phyloP scores from a whole-genome alignment of 78 protist genomes.

The Speleostelium caveatum region DNA sequence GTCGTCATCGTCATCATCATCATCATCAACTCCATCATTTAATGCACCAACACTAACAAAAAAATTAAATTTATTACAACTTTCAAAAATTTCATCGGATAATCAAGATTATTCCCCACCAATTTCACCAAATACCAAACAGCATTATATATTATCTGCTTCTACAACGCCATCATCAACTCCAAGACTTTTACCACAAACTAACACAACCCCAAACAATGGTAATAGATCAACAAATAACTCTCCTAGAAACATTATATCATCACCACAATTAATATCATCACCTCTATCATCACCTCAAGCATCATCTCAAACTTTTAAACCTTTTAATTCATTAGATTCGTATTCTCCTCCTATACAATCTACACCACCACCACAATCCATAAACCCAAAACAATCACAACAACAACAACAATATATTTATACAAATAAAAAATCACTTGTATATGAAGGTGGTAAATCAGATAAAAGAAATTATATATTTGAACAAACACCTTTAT shows the following conservation, averaged over 20 bases:
- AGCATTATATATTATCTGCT: background rate
- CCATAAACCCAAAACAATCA: background rate
- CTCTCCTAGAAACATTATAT: background rate
- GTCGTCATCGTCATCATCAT: background rate
- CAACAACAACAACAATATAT: background rate
- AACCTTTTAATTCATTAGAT: background rate
- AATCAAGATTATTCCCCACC: background rate
- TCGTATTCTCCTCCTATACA: background rate
- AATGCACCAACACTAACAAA: background rate
- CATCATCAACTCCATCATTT: background rate
- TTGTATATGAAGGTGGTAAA: constrained; percentile 2
- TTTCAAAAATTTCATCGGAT: background rate
- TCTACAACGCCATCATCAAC: background rate
- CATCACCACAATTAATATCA: background rate
- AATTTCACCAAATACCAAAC: background rate
- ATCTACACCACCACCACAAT: background rate
- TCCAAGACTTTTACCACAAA: background rate
- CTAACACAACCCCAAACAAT: background rate
- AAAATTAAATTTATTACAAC: background rate
- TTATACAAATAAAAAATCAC: background rate
- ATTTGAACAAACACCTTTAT: constrained; percentile 42
- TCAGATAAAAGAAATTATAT: background rate
- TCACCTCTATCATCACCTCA: background rate
- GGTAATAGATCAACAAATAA: background rate
- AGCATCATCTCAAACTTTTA: background rate